A percentile compares a stretch with the other conserved stretches of the same genome.
Conservation (phyloP, 2,329 filamentous ascomycete genomes). For the Cercospora zeae-maydis region DNA sequence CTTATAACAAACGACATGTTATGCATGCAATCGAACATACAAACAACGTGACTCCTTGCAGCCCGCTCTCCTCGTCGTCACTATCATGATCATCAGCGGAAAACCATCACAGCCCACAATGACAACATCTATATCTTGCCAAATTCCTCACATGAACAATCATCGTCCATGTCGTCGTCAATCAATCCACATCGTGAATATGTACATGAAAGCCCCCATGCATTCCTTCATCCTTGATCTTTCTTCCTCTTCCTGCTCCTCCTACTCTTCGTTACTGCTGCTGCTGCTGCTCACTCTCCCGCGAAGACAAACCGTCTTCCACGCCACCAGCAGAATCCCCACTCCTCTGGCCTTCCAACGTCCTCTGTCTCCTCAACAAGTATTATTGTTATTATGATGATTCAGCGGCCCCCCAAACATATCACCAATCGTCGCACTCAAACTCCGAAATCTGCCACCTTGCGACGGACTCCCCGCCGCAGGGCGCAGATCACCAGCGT, state of each 20-base stretch:
- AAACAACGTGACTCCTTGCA: neutral
- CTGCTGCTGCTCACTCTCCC: neutral
- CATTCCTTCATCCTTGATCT: neutral
- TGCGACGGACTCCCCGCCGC: constrained; percentile 19
- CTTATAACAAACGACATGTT: too few species aligned
- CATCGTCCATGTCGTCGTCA: neutral
- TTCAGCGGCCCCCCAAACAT: constrained; percentile 22
- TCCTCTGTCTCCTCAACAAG: constrained; percentile 18
- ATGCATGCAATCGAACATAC: too few species aligned
- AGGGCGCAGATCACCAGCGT: constrained; percentile 16
- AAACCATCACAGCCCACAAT: neutral
- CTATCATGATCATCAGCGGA: neutral
- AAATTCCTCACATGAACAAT: neutral
- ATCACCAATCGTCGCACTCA: constrained; percentile 30
- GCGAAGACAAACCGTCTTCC: neutral
- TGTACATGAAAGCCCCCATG: neutral
- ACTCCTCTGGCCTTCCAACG: constrained; percentile 10
- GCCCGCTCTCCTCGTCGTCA: neutral
- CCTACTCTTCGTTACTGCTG: neutral
- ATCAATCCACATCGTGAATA: neutral
- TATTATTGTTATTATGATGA: neutral
- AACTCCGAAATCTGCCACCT: constrained; percentile 23
- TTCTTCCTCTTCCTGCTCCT: neutral
- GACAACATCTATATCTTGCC: neutral
- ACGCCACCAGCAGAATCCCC: neutral